phyloP scores from a whole-genome alignment of 1,284 basidiomycete species.

The Ganoderma lucidum region DNA sequence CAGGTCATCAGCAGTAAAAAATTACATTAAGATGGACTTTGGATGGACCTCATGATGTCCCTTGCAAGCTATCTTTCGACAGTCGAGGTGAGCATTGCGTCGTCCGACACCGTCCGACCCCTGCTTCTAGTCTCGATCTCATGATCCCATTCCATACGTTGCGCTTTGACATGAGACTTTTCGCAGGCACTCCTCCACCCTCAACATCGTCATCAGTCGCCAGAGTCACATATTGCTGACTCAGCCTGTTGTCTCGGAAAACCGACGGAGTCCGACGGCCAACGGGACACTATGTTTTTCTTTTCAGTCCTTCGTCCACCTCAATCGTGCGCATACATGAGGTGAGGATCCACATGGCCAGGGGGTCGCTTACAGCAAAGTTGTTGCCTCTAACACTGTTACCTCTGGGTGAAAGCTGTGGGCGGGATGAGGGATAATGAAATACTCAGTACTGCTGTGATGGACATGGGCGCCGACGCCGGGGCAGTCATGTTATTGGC shows the following conservation, averaged over 20 bases:
- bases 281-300: not conserved
- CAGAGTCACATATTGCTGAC: not conserved
- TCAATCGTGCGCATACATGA: not conserved
- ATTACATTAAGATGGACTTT: not conserved
- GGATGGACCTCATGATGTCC: not conserved
- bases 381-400: not conserved
- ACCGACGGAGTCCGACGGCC: not conserved
- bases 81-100: too few species aligned
- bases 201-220: not conserved
- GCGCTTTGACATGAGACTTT: not conserved
- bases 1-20: not conserved
- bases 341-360: not conserved
- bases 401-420: too few species aligned
- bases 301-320: not conserved
- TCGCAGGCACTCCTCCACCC: not conserved
- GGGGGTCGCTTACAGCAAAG: not conserved
- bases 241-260: not conserved
- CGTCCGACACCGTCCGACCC: not conserved
- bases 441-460: not conserved
- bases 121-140: not conserved
- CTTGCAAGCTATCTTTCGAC: not conserved
- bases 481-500: not conserved
- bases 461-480: not conserved
- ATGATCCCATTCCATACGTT: not conserved
- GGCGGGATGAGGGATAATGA: not conserved